Percentiles rank a stretch among this genome's conserved stretches.
Conservation (phyloP, 176 grass and related monocot species). For the Aechmea fasciata region DNA sequence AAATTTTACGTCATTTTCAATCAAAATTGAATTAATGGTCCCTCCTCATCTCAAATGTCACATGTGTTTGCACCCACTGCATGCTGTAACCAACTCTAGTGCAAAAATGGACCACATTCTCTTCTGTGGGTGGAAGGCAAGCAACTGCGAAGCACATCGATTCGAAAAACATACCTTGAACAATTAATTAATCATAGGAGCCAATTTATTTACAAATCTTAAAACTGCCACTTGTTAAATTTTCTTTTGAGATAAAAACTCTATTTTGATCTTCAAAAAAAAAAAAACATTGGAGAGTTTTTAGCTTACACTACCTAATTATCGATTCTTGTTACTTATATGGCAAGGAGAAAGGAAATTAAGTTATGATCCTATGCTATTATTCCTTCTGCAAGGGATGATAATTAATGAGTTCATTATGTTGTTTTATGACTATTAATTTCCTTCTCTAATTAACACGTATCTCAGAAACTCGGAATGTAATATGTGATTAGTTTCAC, state of each 20-base stretch:
- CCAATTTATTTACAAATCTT: not conserved
- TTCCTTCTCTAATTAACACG: too few species aligned
- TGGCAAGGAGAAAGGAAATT: too few species aligned
- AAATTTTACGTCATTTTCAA: constrained; percentile 6
- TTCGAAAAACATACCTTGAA: not conserved
- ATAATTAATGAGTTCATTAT: too few species aligned
- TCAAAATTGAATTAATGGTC: not conserved
- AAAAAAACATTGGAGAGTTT: too few species aligned
- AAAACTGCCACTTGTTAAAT: not conserved
- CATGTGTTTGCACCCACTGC: not conserved
- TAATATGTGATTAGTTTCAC: too few species aligned
- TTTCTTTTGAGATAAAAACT: not conserved
- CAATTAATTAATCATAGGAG: not conserved
- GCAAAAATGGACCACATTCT: not conserved
- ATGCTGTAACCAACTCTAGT: not conserved
- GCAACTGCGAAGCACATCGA: constrained; percentile 3
- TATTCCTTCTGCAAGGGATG: too few species aligned
- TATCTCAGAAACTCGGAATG: too few species aligned
- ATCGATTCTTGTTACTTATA: too few species aligned
- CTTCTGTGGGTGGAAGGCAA: not conserved
- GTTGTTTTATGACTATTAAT: too few species aligned
- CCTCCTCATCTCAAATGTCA: not conserved
- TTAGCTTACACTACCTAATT: too few species aligned
- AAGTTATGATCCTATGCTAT: too few species aligned
- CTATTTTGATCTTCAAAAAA: too few species aligned